phyloP scores from a whole-genome alignment of 176 grass and related monocot species.

The Oryza glumipatula region DNA sequence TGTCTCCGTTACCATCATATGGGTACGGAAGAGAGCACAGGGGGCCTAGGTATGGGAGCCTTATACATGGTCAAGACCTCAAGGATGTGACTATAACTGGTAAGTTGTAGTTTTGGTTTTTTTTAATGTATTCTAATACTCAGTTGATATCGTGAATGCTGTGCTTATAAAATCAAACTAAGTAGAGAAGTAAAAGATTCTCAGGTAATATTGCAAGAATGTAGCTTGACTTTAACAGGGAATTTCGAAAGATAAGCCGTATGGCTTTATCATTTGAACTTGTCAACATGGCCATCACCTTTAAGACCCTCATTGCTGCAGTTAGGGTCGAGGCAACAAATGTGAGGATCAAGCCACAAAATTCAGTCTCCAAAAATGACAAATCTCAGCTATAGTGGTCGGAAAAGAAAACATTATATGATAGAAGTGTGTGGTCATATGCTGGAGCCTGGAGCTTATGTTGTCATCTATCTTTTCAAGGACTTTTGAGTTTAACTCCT shows the following conservation, averaged over 20 bases:
- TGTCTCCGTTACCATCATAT: conserved; percentile 94
- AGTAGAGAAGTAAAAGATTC: neutral
- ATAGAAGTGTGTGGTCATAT: conserved; percentile 6
- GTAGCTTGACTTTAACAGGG: neutral
- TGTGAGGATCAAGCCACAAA: neutral
- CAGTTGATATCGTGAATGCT: neutral
- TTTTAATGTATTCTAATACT: conserved; percentile 20
- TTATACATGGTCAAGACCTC: conserved; percentile 89
- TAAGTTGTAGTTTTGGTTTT: conserved; percentile 33
- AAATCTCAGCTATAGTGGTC: neutral
- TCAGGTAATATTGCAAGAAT: neutral
- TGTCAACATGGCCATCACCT: neutral
- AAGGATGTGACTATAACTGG: conserved; percentile 91
- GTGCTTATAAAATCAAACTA: conserved; percentile 29
- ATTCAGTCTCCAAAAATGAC: neutral
- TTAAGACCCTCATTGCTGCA: neutral
- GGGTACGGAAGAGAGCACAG: conserved; percentile 87
- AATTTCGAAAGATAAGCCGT: neutral
- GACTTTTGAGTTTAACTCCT: conserved; percentile 3
- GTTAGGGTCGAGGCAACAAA: neutral
- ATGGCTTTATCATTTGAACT: conserved; percentile 10
- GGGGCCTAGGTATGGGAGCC: conserved; percentile 94
- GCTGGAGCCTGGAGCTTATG: neutral
- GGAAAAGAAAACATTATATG: neutral
- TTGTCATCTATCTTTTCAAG: neutral